A percentile compares a stretch with the other conserved stretches of the same genome.
Conservation (phyloP, 768 basidiomycete genomes). For the Hygrocybe coccinea region DNA sequence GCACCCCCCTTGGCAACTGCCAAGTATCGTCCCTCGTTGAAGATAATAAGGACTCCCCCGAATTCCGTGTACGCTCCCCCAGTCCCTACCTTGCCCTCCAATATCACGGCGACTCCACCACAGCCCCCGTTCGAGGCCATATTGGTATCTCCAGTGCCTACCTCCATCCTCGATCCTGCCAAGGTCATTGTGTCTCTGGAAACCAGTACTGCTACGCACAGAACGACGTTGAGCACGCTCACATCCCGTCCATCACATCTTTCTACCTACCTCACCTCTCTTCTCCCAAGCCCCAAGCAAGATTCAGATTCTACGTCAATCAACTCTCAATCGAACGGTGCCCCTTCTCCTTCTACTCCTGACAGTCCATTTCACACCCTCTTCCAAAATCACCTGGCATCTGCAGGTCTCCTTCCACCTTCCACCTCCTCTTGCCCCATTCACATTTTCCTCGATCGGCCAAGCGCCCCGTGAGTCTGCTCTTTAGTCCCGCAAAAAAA, state of each 20-base stretch:
- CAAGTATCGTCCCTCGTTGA: constrained; percentile 36
- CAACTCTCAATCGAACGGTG: constrained; percentile 38
- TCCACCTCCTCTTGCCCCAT: constrained; percentile 38
- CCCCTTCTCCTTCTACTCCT: constrained; percentile 44
- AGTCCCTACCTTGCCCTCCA: constrained; percentile 45
- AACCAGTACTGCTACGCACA: constrained; percentile 61
- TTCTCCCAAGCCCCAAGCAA: constrained; percentile 35
- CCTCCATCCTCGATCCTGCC: constrained; percentile 45
- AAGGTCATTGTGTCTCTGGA: constrained; percentile 69
- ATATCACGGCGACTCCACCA: constrained; percentile 39
- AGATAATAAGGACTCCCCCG: constrained; percentile 30
- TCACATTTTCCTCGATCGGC: constrained; percentile 75
- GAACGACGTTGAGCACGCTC: constrained; percentile 63
- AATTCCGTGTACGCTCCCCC: constrained; percentile 37
- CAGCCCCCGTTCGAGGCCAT: constrained; percentile 62
- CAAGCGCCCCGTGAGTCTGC: constrained; percentile 67
- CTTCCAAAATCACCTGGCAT: constrained; percentile 59
- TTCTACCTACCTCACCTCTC: constrained; percentile 48
- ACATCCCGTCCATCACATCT: constrained; percentile 66
- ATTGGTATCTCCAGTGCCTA: constrained; percentile 56
- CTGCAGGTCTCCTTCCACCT: constrained; percentile 50
- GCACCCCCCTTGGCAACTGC: constrained; percentile 9
- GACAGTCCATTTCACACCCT: constrained; percentile 3
- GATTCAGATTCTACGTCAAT: constrained; percentile 51
- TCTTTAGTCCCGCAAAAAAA: background rate